Evolutionary conservation across 192 early-diverging fungal species (phyloP).

Genomic region (Thamnidium elegans): DNA sequence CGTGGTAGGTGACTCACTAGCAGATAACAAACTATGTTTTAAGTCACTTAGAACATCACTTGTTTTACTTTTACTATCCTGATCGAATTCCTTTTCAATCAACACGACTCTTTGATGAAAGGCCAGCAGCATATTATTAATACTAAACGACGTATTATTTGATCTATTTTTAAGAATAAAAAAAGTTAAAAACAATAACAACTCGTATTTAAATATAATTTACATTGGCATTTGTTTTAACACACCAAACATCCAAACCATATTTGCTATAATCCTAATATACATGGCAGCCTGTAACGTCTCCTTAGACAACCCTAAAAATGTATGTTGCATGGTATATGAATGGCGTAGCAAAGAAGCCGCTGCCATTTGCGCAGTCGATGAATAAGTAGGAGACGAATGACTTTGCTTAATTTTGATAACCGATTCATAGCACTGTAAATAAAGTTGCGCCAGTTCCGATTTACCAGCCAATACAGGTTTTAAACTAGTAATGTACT

Average conservation of each 20-base stretch:
- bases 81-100: constrained; percentile 33
- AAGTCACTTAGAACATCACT: constrained; percentile 30
- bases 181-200: not conserved
- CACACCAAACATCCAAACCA: constrained; percentile 51
- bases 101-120: constrained; percentile 38
- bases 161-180: constrained; percentile 11
- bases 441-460: constrained; percentile 47
- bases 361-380: constrained; percentile 37
- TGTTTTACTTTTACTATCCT: constrained; percentile 21
- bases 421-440: constrained; percentile 46
- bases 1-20: constrained; percentile 34
- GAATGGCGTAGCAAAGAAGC: constrained; percentile 42
- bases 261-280: constrained; percentile 50
- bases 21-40: constrained; percentile 33
- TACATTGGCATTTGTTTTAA: constrained; percentile 39
- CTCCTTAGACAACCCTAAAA: constrained; percentile 41
- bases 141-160: constrained; percentile 28
- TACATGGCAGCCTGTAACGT: constrained; percentile 42
- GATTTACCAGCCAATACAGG: constrained; percentile 40
- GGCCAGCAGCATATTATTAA: constrained; percentile 40
- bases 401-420: constrained; percentile 38
- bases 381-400: constrained; percentile 33
- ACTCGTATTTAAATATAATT: not conserved
- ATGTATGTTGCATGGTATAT: constrained; percentile 50
- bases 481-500: constrained; percentile 41